phyloP scores from a whole-genome alignment of 1,139 yeast genomes.

The Kazachstania sp. region DNA sequence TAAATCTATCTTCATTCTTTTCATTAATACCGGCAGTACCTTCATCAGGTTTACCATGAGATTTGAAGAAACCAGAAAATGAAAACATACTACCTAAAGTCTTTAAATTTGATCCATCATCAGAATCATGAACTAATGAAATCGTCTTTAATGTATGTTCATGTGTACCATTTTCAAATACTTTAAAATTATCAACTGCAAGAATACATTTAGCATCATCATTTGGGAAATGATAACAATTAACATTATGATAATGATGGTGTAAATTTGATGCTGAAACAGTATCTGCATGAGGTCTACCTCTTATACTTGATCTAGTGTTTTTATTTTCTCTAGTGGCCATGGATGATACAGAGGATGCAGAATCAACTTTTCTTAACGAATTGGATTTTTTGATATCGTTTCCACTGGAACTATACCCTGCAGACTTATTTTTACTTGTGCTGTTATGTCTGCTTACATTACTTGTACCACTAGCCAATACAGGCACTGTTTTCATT shows the following conservation, averaged over 20 bases:
- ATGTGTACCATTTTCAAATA: constrained; percentile 28
- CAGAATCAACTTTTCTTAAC: constrained; percentile 7
- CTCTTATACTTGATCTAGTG: constrained; percentile 6
- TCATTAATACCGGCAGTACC: constrained; percentile 3
- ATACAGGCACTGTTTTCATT: neutral
- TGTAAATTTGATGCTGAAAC: constrained; percentile 18
- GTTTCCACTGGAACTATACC: neutral
- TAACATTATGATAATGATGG: constrained; percentile 8
- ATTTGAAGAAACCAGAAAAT: constrained; percentile 24
- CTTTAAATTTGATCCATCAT: neutral
- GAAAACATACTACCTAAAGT: constrained; percentile 17
- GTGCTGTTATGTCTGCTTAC: neutral
- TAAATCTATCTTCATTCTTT: constrained; percentile 4
- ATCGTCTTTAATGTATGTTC: constrained; percentile 26
- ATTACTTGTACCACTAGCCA: neutral
- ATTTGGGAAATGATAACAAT: constrained; percentile 1
- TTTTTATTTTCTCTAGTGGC: constrained; percentile 3
- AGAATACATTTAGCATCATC: constrained; percentile 19
- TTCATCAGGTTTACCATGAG: constrained; percentile 11
- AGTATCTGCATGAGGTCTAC: constrained; percentile 18
- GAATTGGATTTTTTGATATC: constrained; percentile 5
- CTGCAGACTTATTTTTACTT: neutral
- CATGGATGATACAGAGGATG: constrained; percentile 7
- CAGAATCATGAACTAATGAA: constrained; percentile 15
- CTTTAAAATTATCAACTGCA: constrained; percentile 25